Base-by-base conservation (phyloP, 371 early-diverging fungal genomes). In the Zychaea mexicana region DNA sequence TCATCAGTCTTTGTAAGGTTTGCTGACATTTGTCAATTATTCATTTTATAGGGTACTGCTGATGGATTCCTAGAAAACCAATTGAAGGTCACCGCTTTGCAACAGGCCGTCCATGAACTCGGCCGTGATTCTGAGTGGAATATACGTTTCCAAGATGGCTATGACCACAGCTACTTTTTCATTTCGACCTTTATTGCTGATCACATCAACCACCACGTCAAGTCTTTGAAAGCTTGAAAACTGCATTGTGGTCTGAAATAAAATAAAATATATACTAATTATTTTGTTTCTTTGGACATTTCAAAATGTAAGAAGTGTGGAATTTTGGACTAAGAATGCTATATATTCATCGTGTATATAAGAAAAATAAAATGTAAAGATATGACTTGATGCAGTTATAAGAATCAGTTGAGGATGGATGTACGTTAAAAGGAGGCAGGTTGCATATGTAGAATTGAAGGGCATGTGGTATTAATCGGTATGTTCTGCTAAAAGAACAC, bases 151-250 rank as follows among this genome's bases (percentile, higher is more conserved):
- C 93, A 90, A 62, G 90, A 90, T 21, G 95, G 93, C 19, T 95
- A 92, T 66, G 92, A 95, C 66, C 95, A 95, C 64, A 85, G 87
- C 39, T 95, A 95, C 76, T 95, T 70, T 68, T 95, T 93, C 54
- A 89, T 95, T 63, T 79, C 85, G 54, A 86, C 90, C 19, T 92
- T 95, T 73, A 83, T 92, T 63, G 80, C 87, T 13, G 92, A 92
- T 61, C 95, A 94, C 66, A 79, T 94, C 46, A 65, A 73, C 1
- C 93, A 91, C 74, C 95, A 94, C 62, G 89, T 84, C 60, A 81
- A 84, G 61, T 52, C 74, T 19, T 72, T 88, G 38, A 77, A 75
- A 24, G 59, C 58, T 3, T 65, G 24, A 64, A 42, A 42, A n/a
- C 42, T 17, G n/a, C n/a, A n/a, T 42, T 42, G 42, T 42, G n/a